These are phyloP conservation scores for Aspergillus bombycis DNA, from an alignment of 2,329 filamentous ascomycete genomes.

Conservation along the genomic window DNA sequence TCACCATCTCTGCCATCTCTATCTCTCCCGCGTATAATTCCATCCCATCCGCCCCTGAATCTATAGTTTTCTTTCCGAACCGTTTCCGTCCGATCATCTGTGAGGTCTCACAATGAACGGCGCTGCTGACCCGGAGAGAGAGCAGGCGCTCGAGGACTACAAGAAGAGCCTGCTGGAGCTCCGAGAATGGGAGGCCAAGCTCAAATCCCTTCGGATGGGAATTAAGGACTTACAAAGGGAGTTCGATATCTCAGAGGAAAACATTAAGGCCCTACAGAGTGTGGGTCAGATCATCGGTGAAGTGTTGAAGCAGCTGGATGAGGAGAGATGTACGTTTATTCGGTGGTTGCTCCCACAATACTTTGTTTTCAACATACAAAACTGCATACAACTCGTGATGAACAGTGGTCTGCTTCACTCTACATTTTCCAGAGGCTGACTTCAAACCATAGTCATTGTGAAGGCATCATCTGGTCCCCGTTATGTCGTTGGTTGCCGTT, in stretches of 20 bases:
- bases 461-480: slow-evolving; percentile 96
- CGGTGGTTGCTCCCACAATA: neutral
- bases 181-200: slow-evolving; percentile 97
- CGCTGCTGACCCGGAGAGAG: slow-evolving; percentile 56
- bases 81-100: neutral
- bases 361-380: neutral
- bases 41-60: slow-evolving; percentile 1
- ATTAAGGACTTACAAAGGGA: slow-evolving; percentile 95
- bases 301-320: slow-evolving; percentile 97
- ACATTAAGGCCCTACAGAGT: slow-evolving; percentile 98
- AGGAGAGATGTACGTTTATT: slow-evolving; percentile 83
- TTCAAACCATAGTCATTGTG: slow-evolving; percentile 74
- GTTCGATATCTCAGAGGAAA: slow-evolving; percentile 96
- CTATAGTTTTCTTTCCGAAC: neutral
- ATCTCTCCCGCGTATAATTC: slow-evolving; percentile 4
- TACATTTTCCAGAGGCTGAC: slow-evolving; percentile 21
- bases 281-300: slow-evolving; percentile 99
- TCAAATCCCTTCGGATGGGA: slow-evolving; percentile 89
- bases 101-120: slow-evolving; percentile 39
- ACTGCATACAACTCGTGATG: neutral
- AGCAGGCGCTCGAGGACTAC: slow-evolving; percentile 75
- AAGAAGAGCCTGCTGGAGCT: slow-evolving; percentile 86
- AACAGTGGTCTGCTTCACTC: neutral
- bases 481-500: slow-evolving; percentile 97
- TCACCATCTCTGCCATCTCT: neutral